phyloP scores from a whole-genome alignment of 306 rosid genomes.

The Cucumis hystrix region DNA sequence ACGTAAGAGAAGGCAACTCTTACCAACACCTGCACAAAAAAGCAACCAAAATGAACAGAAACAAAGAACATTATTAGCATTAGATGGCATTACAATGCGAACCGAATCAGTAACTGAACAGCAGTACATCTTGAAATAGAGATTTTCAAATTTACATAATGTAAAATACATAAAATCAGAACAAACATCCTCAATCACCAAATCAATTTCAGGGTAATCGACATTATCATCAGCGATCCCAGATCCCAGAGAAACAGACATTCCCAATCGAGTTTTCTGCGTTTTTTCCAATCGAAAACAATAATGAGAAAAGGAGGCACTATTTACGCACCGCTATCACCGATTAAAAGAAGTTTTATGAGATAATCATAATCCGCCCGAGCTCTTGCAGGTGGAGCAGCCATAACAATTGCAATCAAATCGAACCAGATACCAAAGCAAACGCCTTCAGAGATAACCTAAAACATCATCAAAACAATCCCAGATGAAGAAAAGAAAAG shows the following conservation, averaged over 20 bases:
- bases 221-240: neutral
- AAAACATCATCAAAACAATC: conserved; percentile 13
- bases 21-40: conserved; percentile 76
- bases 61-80: neutral
- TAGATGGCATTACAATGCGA: neutral
- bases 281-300: neutral
- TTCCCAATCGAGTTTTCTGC: neutral
- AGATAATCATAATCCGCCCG: conserved; percentile 97
- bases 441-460: neutral
- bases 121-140: neutral
- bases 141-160: neutral
- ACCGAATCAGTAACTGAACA: neutral
- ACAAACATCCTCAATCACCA: neutral
- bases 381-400: conserved; percentile 99
- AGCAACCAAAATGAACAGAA: conserved; percentile 1
- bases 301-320: neutral
- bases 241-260: conserved; percentile 1
- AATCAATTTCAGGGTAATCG: neutral
- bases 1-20: conserved; percentile 96
- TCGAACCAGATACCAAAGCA: neutral
- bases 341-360: conserved; percentile 86
- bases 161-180: neutral
- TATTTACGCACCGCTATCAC: conserved; percentile 65
- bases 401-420: conserved; percentile 37
- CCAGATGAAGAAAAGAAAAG: neutral